These are phyloP conservation scores for Reticulascus tulasneorum DNA, from an alignment of 2,329 filamentous ascomycete genomes.

Conservation along the genomic window DNA sequence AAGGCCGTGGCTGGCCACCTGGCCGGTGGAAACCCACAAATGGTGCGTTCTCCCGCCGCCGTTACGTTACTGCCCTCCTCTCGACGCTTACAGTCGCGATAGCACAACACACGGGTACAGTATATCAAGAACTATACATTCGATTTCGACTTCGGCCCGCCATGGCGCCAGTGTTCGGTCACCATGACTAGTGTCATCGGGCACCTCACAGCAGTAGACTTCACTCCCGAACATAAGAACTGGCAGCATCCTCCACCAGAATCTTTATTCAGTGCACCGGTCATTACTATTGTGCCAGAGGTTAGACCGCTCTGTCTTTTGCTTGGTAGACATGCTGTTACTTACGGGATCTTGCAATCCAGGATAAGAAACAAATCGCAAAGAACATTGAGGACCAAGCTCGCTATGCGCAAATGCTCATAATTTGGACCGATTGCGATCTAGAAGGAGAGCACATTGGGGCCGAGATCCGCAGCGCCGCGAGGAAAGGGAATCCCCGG, in stretches of 20 bases:
- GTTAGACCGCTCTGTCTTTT: too few species aligned
- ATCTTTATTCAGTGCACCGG: conserved; percentile 75
- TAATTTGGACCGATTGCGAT: conserved; percentile 99
- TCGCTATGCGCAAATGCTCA: conserved; percentile 65
- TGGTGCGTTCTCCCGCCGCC: conserved; percentile 48
- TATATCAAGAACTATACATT: conserved; percentile 96
- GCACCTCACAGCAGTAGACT: conserved; percentile 79
- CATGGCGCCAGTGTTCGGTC: conserved; percentile 78
- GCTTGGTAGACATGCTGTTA: background rate
- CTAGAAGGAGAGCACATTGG: conserved; percentile 97
- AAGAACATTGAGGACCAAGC: conserved; percentile 82
- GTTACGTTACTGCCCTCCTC: background rate
- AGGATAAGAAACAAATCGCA: conserved; percentile 78
- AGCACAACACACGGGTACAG: conserved; percentile 67
- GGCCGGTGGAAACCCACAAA: conserved; percentile 68
- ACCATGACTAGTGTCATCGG: conserved; percentile 93
- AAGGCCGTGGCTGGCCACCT: conserved; percentile 91
- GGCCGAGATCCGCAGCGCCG: conserved; percentile 80
- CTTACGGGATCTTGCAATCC: conserved; percentile 12
- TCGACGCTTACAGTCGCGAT: conserved; percentile 15
- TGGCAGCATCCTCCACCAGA: conserved; percentile 81
- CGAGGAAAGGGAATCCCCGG: conserved; percentile 65
- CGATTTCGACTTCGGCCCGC: conserved; percentile 75
- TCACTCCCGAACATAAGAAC: conserved; percentile 66
- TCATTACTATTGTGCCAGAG: conserved; percentile 63